Evolutionary conservation across 2,329 filamentous ascomycete genomes (phyloP).

Genomic region (Aspergillus ibericus): DNA sequence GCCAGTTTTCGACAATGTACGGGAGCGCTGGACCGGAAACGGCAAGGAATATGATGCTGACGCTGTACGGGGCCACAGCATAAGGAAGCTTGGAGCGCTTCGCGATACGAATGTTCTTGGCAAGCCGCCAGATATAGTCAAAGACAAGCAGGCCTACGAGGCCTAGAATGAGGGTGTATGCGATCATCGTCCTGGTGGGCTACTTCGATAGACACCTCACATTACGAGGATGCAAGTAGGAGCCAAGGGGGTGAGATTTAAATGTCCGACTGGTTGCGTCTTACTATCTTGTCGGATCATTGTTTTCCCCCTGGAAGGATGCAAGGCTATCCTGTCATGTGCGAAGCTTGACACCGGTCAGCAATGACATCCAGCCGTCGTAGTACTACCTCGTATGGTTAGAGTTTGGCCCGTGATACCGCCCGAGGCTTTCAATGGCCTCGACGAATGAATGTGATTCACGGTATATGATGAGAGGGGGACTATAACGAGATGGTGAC

Average conservation of each 20-base stretch:
- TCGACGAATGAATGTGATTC: too few relatives aligned
- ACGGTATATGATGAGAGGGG: too few relatives aligned
- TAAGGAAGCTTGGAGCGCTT: constrained; percentile 15
- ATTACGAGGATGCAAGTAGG: background rate
- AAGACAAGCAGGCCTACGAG: constrained; percentile 5
- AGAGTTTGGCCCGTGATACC: background rate
- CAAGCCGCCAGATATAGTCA: constrained; percentile 1
- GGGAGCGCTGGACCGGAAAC: constrained; percentile 9
- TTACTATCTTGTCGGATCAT: background rate
- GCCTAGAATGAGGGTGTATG: constrained; percentile 2
- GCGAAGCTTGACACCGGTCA: background rate
- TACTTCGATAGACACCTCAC: background rate
- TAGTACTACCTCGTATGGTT: background rate
- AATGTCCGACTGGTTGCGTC: background rate
- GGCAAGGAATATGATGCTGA: background rate
- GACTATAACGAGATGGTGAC: too few relatives aligned
- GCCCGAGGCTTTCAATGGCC: background rate
- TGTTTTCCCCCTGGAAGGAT: background rate
- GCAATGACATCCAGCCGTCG: too few relatives aligned
- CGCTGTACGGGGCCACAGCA: constrained; percentile 6
- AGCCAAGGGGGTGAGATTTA: too few relatives aligned
- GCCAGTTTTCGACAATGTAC: constrained; percentile 10
- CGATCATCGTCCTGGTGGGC: constrained; percentile 3
- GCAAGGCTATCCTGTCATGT: background rate
- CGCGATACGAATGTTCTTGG: constrained; percentile 27